Base-by-base conservation (phyloP, 495 filamentous ascomycete species). In the Penicillium paradoxum region DNA sequence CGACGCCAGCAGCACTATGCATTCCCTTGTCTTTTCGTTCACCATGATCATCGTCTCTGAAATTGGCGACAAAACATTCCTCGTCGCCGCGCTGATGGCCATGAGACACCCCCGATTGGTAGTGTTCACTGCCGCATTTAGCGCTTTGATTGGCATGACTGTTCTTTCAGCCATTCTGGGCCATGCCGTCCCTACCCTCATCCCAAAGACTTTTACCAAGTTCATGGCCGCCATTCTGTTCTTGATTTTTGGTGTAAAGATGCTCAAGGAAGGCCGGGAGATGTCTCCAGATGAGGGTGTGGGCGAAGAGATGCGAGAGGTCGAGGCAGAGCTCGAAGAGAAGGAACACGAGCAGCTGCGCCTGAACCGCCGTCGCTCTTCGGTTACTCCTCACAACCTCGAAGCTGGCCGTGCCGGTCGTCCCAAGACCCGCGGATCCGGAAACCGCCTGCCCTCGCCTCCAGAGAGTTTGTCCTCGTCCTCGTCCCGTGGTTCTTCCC, bases 1-100 rank as follows among this genome's bases (percentile, higher is more conserved):
- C 2, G 84, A 85, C 43, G 78, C 91, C 47, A 87, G 89, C 49
- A 87, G 85, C 58, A 88, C 91, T 0, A 77, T 96, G 48, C 93
- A 98, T 68, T 97, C 93, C 9, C 93, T 93, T 62, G 58, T 91
- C 21, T 87, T 97, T 43, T 93, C 93, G 7, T 83, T 96, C 47
- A 90, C 91, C 52, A 97, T 97, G 93, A 98, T 98, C 55, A 78
- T 97, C 49, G 88, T 97, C 60, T 97, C 93, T 55, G 93, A 98
- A 67, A 84, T 98, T 65, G 93, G 93, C 53, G 93, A 98, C 80
- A 98, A 98, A 70, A 98, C 93, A 0, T 98, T 98, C 73, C 79
- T 98, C 36, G 90, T 98, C 38, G 93, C 93, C 13, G 93, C 93
- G 21, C 79, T 98, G 18, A 98, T 98, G 93, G 93, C 93, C 2